Percentiles rank a stretch among this genome's conserved stretches.
Evolutionary conservation across 257 asterid genomes (phyloP).

Genomic region (Nicotiana attenuata): DNA sequence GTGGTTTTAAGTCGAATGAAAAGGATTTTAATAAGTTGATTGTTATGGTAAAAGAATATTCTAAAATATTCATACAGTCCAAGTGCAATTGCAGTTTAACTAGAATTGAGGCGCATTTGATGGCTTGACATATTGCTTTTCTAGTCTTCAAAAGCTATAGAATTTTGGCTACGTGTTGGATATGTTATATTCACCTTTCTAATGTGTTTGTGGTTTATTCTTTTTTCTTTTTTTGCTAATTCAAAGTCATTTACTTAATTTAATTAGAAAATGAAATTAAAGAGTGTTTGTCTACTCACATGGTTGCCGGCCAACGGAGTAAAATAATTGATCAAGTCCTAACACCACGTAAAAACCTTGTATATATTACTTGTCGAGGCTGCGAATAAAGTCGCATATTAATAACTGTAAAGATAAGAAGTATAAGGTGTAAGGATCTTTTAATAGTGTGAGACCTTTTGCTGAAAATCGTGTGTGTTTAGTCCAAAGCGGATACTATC

Average conservation of each 20-base stretch:
- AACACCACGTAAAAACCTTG: no score
- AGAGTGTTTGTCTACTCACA: neutral
- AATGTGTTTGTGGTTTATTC: neutral
- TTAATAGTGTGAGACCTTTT: no score
- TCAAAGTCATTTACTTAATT: no score
- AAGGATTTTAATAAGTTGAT: neutral
- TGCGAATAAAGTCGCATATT: no score
- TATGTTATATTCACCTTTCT: neutral
- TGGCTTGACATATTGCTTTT: neutral
- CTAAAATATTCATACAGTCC: neutral
- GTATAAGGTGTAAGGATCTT: accelerated
- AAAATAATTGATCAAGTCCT: neutral
- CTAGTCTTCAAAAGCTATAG: neutral
- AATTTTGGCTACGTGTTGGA: neutral
- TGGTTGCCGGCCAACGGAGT: neutral
- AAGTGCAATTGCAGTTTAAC: neutral
- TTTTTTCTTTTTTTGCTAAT: no score
- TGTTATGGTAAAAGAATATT: neutral
- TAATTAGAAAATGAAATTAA: no score
- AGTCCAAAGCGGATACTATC: no score
- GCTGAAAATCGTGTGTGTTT: accelerated
- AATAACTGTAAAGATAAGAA: no score
- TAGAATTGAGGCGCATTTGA: neutral
- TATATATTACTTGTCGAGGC: no score
- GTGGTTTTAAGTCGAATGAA: no score